Percentiles rank a stretch among this genome's conserved stretches.
Evolutionary conservation across 257 asterid genomes (phyloP).

Genomic region (Nicotiana knightiana): DNA sequence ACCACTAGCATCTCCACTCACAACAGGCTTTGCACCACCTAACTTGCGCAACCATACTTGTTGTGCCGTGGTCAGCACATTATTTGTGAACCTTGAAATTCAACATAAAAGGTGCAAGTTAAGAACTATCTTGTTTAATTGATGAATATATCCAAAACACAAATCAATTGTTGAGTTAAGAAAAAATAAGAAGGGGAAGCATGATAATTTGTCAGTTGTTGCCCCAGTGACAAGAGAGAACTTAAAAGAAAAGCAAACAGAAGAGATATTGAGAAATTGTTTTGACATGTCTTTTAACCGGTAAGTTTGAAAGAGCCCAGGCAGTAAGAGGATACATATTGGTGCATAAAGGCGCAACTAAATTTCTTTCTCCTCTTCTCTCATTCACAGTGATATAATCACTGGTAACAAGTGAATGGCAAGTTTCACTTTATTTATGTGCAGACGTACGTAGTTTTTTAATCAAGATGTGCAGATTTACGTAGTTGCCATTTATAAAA

Average conservation of each 20-base stretch:
- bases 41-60: conserved; percentile 94
- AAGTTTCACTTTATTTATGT: not conserved
- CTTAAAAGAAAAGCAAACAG: not conserved
- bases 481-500: not conserved
- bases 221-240: not conserved
- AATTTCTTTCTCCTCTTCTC: not conserved
- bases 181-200: not conserved
- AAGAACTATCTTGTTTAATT: not conserved
- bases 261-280: not conserved
- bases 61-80: conserved; percentile 94
- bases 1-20: conserved; percentile 83
- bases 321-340: not conserved
- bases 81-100: conserved; percentile 75
- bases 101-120: not conserved
- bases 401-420: not conserved
- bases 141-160: not conserved
- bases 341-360: not conserved
- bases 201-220: conserved; percentile 4
- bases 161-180: not conserved
- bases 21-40: conserved; percentile 93
- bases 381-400: not conserved
- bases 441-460: not conserved
- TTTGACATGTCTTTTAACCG: not conserved
- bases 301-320: not conserved
- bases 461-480: not conserved